Evolutionary conservation across 163 green algal genomes (phyloP).

Genomic region (Prototheca cutis): DNA sequence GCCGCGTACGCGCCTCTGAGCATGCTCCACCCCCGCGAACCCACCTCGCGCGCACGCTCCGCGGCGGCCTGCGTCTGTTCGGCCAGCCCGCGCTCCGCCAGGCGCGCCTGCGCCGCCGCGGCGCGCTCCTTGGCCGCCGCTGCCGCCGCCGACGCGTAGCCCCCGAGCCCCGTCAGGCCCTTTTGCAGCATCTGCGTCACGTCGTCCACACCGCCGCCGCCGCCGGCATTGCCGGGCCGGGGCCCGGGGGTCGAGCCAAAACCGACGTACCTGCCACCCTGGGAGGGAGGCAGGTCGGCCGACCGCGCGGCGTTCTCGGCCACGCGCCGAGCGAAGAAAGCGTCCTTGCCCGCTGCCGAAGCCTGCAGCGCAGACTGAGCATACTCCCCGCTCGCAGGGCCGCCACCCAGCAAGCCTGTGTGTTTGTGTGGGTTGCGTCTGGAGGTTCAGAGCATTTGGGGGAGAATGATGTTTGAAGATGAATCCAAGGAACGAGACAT

Average conservation of each 20-base stretch:
- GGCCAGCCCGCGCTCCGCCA: slow-evolving; percentile 27
- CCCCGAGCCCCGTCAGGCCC: slow-evolving; percentile 5
- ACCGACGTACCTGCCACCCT: slow-evolving; percentile 94
- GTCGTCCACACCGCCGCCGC: slow-evolving; percentile 43
- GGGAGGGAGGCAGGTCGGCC: slow-evolving; percentile 71
- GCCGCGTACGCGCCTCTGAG: slow-evolving; percentile 57
- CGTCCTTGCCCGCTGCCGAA: slow-evolving; percentile 77
- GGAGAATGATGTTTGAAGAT: no score
- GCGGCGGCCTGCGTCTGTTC: slow-evolving; percentile 35
- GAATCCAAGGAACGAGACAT: no score
- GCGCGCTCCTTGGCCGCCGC: background rate
- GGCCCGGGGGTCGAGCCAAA: slow-evolving; percentile 75
- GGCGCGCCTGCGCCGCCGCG: background rate
- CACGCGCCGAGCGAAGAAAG: slow-evolving; percentile 80
- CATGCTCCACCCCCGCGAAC: slow-evolving; percentile 50
- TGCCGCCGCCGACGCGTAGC: background rate
- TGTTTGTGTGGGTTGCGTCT: no score
- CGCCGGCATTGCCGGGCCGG: background rate
- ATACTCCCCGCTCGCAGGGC: no score
- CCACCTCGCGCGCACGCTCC: slow-evolving; percentile 47
- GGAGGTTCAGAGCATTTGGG: no score
- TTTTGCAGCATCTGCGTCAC: slow-evolving; percentile 46
- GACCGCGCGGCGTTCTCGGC: slow-evolving; percentile 70
- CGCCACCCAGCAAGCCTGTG: no score
- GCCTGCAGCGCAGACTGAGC: slow-evolving; percentile 49